phyloP scores from a whole-genome alignment of 2,329 filamentous ascomycete species.

The Cordyceps militaris region DNA sequence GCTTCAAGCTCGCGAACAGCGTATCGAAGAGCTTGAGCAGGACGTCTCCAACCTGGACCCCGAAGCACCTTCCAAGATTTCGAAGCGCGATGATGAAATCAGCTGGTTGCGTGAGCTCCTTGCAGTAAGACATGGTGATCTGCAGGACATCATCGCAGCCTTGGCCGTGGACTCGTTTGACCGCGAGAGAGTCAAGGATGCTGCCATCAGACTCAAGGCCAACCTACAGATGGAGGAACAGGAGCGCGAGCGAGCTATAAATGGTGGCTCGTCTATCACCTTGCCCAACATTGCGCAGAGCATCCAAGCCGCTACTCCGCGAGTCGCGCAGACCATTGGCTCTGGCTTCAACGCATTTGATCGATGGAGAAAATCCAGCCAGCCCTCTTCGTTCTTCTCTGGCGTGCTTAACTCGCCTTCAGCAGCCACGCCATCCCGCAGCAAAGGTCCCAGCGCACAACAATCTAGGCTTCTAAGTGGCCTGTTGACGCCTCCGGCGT shows the following conservation, averaged over 20 bases:
- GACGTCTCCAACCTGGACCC: constrained; percentile 62
- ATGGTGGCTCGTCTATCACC: constrained; percentile 57
- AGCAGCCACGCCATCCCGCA: constrained; percentile 53
- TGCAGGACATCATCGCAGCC: constrained; percentile 82
- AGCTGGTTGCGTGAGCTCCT: constrained; percentile 91
- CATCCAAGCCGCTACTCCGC: constrained; percentile 71
- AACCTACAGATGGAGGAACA: constrained; percentile 98
- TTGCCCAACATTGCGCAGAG: constrained; percentile 72
- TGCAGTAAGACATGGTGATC: constrained; percentile 80
- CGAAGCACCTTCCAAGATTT: constrained; percentile 73
- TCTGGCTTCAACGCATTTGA: constrained; percentile 86
- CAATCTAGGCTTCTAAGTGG: constrained; percentile 58
- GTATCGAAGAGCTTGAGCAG: constrained; percentile 80
- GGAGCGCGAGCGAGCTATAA: constrained; percentile 79
- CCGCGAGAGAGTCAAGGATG: constrained; percentile 73
- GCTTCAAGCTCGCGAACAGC: constrained; percentile 84
- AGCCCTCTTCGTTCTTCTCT: constrained; percentile 43
- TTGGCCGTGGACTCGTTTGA: constrained; percentile 71
- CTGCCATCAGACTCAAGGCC: constrained; percentile 84
- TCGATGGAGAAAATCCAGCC: constrained; percentile 74
- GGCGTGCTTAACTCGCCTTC: constrained; percentile 39
- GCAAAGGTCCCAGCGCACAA: constrained; percentile 44
- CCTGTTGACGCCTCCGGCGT: constrained; percentile 82
- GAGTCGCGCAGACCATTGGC: constrained; percentile 75
- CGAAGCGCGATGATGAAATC: constrained; percentile 90